A percentile compares a stretch with the other conserved stretches of the same genome.
phyloP scores from a whole-genome alignment of 139 green algal species.

The Chlorella sp. region DNA sequence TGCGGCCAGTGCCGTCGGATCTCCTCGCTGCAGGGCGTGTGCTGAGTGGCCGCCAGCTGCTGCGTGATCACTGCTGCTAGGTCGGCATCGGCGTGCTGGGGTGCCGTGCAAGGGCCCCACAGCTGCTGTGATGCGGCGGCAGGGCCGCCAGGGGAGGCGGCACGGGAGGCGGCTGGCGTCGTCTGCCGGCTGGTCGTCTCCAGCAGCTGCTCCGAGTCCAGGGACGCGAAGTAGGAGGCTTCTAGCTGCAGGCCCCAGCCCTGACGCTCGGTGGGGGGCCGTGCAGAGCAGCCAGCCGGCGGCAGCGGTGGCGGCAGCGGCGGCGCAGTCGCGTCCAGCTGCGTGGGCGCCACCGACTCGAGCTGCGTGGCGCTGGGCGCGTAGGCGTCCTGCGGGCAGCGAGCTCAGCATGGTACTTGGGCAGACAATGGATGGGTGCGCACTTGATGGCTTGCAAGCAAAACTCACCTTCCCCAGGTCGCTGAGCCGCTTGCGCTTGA shows the following conservation, averaged over 20 bases:
- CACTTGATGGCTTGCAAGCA: too few species aligned
- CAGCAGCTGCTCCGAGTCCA: slow-evolving; percentile 22
- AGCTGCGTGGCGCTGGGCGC: slow-evolving; percentile 12
- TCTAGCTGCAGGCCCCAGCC: neutral
- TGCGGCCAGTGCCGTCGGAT: slow-evolving; percentile 25
- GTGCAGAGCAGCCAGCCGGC: neutral
- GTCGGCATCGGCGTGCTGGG: neutral
- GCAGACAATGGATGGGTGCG: too few species aligned
- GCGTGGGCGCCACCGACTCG: slow-evolving; percentile 10
- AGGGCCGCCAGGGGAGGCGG: neutral
- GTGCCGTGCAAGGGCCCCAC: neutral
- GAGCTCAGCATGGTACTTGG: too few species aligned
- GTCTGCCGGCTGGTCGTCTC: slow-evolving; percentile 5
- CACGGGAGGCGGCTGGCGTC: neutral
- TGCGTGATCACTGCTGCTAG: slow-evolving; percentile 24
- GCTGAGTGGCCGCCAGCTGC: slow-evolving; percentile 9
- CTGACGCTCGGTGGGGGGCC: neutral
- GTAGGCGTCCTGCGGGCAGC: neutral
- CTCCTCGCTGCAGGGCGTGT: neutral
- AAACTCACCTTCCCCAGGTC: neutral
- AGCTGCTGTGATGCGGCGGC: neutral
- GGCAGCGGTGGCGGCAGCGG: neutral
- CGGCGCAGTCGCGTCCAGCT: neutral
- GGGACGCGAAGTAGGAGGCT: neutral
- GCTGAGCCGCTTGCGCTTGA: slow-evolving; percentile 4